Percentiles rank a stretch among this genome's conserved stretches.
Conservation (phyloP, 441 rosid species). For the Erodium moschatum region DNA sequence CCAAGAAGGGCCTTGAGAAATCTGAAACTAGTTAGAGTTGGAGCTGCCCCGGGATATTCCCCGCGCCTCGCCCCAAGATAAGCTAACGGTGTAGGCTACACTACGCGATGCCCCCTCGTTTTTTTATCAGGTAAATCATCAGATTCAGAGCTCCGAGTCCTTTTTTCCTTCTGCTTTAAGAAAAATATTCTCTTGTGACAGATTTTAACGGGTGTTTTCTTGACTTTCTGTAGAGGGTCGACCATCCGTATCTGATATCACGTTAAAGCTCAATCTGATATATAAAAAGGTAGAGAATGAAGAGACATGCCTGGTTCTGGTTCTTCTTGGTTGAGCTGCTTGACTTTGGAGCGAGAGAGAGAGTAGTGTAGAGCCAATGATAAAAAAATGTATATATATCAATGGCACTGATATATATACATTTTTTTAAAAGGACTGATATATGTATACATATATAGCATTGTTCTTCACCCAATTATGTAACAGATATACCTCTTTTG, state of each 20-base stretch:
- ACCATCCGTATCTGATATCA: too few relatives aligned
- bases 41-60: slow-evolving; percentile 26
- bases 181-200: too few relatives aligned
- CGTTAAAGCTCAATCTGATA: too few relatives aligned
- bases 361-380: not conserved
- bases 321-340: not conserved
- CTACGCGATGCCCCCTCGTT: not conserved
- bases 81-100: not conserved
- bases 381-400: too few relatives aligned
- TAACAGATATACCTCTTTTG: not conserved
- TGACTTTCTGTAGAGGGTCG: too few relatives aligned
- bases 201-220: too few relatives aligned
- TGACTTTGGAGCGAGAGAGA: not conserved
- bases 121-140: not conserved
- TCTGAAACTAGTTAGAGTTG: slow-evolving; percentile 51
- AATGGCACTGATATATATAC: not conserved
- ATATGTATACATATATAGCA: not conserved
- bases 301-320: slow-evolving; percentile 4
- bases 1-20: slow-evolving; percentile 37
- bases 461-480: not conserved
- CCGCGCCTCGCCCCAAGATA: slow-evolving; percentile 21
- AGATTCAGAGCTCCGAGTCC: too few relatives aligned
- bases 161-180: not conserved
- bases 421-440: too few relatives aligned
- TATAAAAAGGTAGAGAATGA: not conserved